Percentiles rank a stretch among this genome's conserved stretches.
phyloP scores from a whole-genome alignment of 345 rosid genomes.

The Gossypium raimondii region DNA sequence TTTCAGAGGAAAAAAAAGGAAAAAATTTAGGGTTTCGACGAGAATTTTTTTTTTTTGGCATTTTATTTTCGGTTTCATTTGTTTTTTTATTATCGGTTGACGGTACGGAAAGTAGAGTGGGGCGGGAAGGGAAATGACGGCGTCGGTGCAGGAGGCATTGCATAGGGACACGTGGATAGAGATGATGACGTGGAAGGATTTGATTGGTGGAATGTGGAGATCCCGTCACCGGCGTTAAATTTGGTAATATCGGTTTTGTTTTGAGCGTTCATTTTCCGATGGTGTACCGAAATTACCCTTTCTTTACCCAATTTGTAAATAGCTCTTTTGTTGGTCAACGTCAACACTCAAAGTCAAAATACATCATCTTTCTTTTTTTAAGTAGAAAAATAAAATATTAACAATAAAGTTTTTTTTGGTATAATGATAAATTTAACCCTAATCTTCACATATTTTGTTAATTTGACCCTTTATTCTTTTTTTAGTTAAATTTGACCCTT shows the following conservation, averaged over 20 bases:
- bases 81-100: conserved; percentile 22
- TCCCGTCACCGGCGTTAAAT: conserved; percentile 48
- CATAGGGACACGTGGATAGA: conserved; percentile 48
- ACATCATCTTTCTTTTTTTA: background rate
- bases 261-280: background rate
- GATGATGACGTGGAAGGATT: conserved; percentile 25
- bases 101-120: conserved; percentile 21
- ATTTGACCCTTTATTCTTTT: too few species aligned
- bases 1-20: background rate
- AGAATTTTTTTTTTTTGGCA: background rate
- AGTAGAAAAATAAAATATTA: too few species aligned
- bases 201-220: conserved; percentile 32
- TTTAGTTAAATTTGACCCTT: too few species aligned
- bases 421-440: too few species aligned
- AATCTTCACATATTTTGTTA: too few species aligned
- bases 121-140: conserved; percentile 30
- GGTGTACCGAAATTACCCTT: background rate
- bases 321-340: background rate
- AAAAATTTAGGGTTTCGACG: conserved; percentile 21
- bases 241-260: background rate
- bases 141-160: conserved; percentile 37
- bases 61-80: conserved; percentile 16
- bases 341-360: background rate
- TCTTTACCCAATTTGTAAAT: background rate
- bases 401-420: too few species aligned